A percentile compares a stretch with the other conserved stretches of the same genome.
Evolutionary conservation across 768 basidiomycete genomes (phyloP).

Genomic region (Amanita jacksonii): DNA sequence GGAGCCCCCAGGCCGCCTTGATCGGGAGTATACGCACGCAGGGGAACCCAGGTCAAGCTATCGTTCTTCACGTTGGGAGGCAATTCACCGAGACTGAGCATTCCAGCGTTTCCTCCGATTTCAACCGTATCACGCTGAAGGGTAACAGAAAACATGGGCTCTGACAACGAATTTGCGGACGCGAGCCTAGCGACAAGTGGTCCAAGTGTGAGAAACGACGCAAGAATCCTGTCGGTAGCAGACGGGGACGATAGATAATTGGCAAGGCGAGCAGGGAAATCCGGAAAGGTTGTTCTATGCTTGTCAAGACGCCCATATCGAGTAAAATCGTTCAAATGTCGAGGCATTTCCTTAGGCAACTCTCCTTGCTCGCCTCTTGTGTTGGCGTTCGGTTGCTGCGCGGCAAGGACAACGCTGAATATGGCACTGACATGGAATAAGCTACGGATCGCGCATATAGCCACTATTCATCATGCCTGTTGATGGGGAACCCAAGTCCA

Average conservation of each 20-base stretch:
- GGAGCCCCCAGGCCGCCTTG: constrained; percentile 51
- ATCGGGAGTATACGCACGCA: constrained; percentile 41
- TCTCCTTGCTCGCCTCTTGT: no score
- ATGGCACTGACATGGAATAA: neutral
- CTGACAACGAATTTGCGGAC: constrained; percentile 22
- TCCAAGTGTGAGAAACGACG: constrained; percentile 31
- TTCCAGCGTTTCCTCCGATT: constrained; percentile 58
- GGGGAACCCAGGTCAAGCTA: constrained; percentile 54
- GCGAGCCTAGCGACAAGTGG: constrained; percentile 41
- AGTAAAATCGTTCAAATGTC: constrained; percentile 4
- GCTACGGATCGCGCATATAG: neutral
- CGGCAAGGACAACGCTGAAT: neutral
- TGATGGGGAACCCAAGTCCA: constrained; percentile 66
- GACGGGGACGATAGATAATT: constrained; percentile 1
- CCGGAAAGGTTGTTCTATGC: no score
- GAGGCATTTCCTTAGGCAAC: no score
- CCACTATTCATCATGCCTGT: constrained; percentile 36
- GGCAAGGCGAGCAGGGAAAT: no score
- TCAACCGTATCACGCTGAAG: constrained; percentile 63
- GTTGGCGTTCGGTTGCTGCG: no score
- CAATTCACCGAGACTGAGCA: constrained; percentile 57
- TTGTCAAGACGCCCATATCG: neutral
- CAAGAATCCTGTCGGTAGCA: constrained; percentile 19
- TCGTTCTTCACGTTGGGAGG: constrained; percentile 38
- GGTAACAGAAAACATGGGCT: constrained; percentile 45